Conservation (phyloP, 495 filamentous ascomycete genomes). For the Rhypophila decipiens region DNA sequence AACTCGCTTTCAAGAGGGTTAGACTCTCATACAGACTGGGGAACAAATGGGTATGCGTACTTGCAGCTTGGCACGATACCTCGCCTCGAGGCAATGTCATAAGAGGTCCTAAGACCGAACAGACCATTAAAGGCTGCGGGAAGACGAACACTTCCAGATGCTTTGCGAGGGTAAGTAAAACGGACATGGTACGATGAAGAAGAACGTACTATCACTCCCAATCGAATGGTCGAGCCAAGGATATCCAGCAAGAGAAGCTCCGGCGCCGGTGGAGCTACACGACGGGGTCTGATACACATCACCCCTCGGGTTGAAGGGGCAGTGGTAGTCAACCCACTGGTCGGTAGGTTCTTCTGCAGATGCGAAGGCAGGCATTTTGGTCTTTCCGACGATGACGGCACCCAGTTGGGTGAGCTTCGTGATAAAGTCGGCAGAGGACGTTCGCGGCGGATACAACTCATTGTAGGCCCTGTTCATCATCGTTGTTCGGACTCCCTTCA, state of each 20-base stretch:
- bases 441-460: not conserved
- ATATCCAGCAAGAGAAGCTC: not conserved
- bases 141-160: not conserved
- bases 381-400: slow-evolving; percentile 3
- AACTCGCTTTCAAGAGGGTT: too few relatives aligned
- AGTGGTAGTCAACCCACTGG: slow-evolving; percentile 4
- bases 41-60: not conserved
- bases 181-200: not conserved
- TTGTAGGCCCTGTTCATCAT: not conserved
- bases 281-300: slow-evolving; percentile 4
- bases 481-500: not conserved
- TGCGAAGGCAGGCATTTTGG: not conserved
- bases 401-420: not conserved
- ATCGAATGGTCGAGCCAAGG: slow-evolving; percentile 1
- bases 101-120: not conserved
- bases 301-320: slow-evolving; percentile 3
- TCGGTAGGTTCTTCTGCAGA: not conserved
- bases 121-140: not conserved
- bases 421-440: not conserved
- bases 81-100: not conserved
- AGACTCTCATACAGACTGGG: too few relatives aligned
- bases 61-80: not conserved
- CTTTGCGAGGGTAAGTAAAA: too few relatives aligned
- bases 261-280: slow-evolving; percentile 1
- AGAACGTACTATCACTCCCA: slow-evolving; percentile 2